Percentiles rank a stretch among this genome's conserved stretches.
Evolutionary conservation across 768 basidiomycete genomes (phyloP).

Genomic region (Mycena galopus): DNA sequence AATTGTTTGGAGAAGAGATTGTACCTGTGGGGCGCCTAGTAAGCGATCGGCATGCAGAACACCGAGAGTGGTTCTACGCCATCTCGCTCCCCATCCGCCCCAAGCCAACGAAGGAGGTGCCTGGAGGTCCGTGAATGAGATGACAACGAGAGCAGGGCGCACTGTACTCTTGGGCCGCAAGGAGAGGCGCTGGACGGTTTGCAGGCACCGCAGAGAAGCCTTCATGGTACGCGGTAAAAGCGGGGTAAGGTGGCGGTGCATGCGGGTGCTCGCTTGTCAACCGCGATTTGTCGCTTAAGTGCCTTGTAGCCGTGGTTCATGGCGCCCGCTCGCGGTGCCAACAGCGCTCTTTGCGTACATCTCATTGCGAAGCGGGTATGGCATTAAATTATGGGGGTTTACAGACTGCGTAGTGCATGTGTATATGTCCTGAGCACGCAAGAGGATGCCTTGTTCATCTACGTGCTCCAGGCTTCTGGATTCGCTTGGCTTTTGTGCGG

Average conservation of each 20-base stretch:
- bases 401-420: too few species aligned
- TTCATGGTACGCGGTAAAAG: slow-evolving; percentile 56
- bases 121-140: slow-evolving; percentile 17
- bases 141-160: neutral
- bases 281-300: too few species aligned
- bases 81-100: slow-evolving; percentile 88
- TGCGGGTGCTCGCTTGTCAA: too few species aligned
- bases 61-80: slow-evolving; percentile 50
- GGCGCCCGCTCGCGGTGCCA: too few species aligned
- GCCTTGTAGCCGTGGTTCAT: too few species aligned
- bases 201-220: slow-evolving; percentile 59
- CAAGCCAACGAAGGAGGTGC: slow-evolving; percentile 86
- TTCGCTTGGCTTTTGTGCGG: too few species aligned
- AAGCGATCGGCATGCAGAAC: neutral
- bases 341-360: too few species aligned
- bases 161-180: slow-evolving; percentile 54
- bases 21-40: slow-evolving; percentile 54
- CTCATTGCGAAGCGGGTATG: too few species aligned
- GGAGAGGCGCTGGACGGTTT: slow-evolving; percentile 49
- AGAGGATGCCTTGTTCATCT: too few species aligned
- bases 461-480: too few species aligned
- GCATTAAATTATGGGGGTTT: too few species aligned
- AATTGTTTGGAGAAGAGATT: slow-evolving; percentile 86
- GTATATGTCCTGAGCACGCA: too few species aligned
- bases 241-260: neutral